Evolutionary conservation across 2,329 filamentous ascomycete species (phyloP).

Genomic region (Trichoderma gracile): DNA sequence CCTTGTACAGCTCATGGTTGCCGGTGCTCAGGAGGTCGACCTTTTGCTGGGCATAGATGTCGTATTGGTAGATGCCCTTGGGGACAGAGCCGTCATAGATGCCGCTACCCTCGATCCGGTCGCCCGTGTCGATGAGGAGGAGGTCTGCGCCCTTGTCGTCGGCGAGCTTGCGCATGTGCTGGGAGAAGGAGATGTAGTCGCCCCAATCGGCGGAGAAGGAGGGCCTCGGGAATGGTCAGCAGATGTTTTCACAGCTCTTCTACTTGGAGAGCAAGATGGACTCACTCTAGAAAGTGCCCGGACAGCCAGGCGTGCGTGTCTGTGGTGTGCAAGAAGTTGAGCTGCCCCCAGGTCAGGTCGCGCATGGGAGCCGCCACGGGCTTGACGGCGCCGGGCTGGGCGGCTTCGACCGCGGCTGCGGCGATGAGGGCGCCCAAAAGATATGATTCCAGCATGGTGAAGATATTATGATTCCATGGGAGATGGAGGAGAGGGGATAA

Average conservation of each 20-base stretch:
- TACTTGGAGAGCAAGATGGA: no score
- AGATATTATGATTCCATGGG: conserved; percentile 17
- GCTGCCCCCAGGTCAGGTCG: conserved; percentile 83
- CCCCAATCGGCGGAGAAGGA: conserved; percentile 98
- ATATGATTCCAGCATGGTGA: conserved; percentile 34
- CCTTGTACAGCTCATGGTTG: conserved; percentile 93
- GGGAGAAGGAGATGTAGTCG: conserved; percentile 91
- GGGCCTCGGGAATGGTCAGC: conserved; percentile 53
- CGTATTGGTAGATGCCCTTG: conserved; percentile 84
- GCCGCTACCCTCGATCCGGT: conserved; percentile 90
- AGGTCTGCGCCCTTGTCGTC: conserved; percentile 79
- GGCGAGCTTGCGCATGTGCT: conserved; percentile 76
- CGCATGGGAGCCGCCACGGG: conserved; percentile 81
- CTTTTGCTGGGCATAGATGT: conserved; percentile 78
- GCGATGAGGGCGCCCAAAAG: conserved; percentile 38
- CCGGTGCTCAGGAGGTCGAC: conserved; percentile 85
- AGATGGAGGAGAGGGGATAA: not conserved
- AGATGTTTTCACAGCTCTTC: no score
- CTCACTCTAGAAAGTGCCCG: conserved; percentile 86
- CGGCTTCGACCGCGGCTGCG: conserved; percentile 45
- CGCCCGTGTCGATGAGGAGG: conserved; percentile 92
- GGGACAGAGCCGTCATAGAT: conserved; percentile 88
- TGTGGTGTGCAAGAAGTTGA: conserved; percentile 97
- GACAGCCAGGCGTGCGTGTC: conserved; percentile 96
- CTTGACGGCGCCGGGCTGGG: conserved; percentile 77